Evolutionary conservation across 2,329 filamentous ascomycete species (phyloP).

Genomic region (Peltaster fructicola): DNA sequence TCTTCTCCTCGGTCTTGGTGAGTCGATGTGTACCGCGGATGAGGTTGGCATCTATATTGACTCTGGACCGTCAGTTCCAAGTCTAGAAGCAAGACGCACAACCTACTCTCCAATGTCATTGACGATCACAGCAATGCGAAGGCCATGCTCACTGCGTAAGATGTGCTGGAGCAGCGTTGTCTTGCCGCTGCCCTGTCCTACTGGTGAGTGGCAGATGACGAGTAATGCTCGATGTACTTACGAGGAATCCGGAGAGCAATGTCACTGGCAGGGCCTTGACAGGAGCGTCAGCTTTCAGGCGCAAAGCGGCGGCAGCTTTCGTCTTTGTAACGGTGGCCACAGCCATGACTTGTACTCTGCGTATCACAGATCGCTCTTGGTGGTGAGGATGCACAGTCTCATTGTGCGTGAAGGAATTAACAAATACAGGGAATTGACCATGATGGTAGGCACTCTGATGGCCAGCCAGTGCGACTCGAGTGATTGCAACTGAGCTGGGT

Average conservation of each 20-base stretch:
- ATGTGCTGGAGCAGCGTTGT: conserved; percentile 55
- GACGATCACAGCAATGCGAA: conserved; percentile 54
- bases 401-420: too few species aligned
- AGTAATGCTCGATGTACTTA: conserved; percentile 13
- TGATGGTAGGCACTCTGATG: too few species aligned
- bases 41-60: conserved; percentile 18
- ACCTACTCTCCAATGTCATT: conserved; percentile 42
- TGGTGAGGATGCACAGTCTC: conserved; percentile 1
- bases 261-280: conserved; percentile 37
- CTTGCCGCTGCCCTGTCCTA: conserved; percentile 46
- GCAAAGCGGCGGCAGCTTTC: conserved; percentile 4
- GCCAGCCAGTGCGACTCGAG: too few species aligned
- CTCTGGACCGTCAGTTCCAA: conserved; percentile 4
- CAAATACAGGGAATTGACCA: too few species aligned
- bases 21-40: conserved; percentile 16
- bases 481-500: too few species aligned
- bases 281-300: conserved; percentile 5
- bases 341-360: too few species aligned
- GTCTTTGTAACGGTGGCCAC: not conserved
- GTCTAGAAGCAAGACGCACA: not conserved
- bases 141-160: conserved; percentile 46
- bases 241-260: conserved; percentile 42
- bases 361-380: too few species aligned
- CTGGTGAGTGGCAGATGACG: not conserved
- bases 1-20: conserved; percentile 17